phyloP scores from a whole-genome alignment of 116 monocot genomes.

The Phalaenopsis hybrid region DNA sequence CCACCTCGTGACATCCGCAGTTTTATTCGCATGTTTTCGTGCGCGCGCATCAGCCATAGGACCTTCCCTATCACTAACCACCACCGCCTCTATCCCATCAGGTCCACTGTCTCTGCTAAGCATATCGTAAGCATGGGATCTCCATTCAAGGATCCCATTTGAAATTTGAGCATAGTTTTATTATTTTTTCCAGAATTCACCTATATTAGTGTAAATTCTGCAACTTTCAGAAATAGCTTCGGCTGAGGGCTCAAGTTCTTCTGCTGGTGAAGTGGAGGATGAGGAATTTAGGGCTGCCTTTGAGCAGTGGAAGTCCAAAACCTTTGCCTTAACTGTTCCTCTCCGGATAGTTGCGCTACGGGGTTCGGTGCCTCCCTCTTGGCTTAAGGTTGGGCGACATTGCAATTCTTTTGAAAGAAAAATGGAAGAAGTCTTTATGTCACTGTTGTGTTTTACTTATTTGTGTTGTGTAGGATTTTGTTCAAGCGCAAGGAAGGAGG shows the following conservation, averaged over 20 bases:
- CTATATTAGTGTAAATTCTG: not conserved
- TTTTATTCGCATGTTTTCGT: slow-evolving; percentile 4
- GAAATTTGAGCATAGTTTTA: not conserved
- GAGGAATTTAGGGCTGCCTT: slow-evolving; percentile 52
- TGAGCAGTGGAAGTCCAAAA: slow-evolving; percentile 79
- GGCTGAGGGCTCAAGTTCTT: slow-evolving; percentile 12
- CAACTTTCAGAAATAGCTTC: not conserved
- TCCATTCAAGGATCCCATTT: not conserved
- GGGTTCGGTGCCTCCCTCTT: slow-evolving; percentile 75
- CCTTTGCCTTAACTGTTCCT: slow-evolving; percentile 74
- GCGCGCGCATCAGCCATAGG: not conserved
- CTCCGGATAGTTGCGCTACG: slow-evolving; percentile 70
- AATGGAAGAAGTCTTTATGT: not conserved
- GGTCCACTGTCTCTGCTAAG: not conserved
- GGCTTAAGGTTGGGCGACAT: slow-evolving; percentile 65
- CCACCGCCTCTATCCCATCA: not conserved
- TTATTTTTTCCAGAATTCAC: not conserved
- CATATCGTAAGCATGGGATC: not conserved
- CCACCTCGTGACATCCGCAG: not conserved
- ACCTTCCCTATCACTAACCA: not conserved
- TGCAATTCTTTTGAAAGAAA: not conserved
- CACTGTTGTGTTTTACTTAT: slow-evolving; percentile 8
- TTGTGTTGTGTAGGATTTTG: slow-evolving; percentile 58
- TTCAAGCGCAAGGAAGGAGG: slow-evolving; percentile 75
- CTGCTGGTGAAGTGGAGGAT: slow-evolving; percentile 22